phyloP scores from a whole-genome alignment of 371 early-diverging fungal species.

The Mortierella sp. region DNA sequence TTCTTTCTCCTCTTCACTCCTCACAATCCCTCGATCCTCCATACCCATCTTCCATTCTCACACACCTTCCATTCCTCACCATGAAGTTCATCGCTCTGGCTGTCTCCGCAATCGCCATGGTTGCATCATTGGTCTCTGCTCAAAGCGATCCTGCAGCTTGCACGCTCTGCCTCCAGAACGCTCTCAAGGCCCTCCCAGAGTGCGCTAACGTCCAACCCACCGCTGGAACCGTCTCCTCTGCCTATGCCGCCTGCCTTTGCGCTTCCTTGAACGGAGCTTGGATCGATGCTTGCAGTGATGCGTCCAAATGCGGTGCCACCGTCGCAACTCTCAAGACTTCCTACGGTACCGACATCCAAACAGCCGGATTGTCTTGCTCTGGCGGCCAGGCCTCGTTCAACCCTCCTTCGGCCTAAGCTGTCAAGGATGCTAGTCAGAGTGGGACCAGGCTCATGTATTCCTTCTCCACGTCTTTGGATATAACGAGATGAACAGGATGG shows the following conservation, averaged over 20 bases:
- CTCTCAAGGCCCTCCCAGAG: slow-evolving; percentile 32
- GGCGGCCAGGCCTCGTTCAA: slow-evolving; percentile 11
- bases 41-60: neutral
- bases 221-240: slow-evolving; percentile 17
- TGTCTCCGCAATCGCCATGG: slow-evolving; percentile 1
- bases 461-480: neutral
- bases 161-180: slow-evolving; percentile 29
- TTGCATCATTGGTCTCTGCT: slow-evolving; percentile 26
- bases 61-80: neutral
- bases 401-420: slow-evolving; percentile 11
- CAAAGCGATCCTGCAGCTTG: slow-evolving; percentile 29
- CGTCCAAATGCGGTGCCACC: slow-evolving; percentile 18
- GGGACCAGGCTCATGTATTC: too few species aligned
- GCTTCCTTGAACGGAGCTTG: slow-evolving; percentile 31
- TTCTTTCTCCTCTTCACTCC: neutral
- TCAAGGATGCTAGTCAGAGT: too few species aligned
- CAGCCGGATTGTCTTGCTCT: slow-evolving; percentile 26
- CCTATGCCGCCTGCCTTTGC: slow-evolving; percentile 45
- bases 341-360: slow-evolving; percentile 21
- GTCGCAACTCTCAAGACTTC: slow-evolving; percentile 12
- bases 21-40: neutral
- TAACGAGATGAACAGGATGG: too few species aligned
- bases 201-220: slow-evolving; percentile 17
- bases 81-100: slow-evolving; percentile 34
- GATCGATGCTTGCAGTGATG: slow-evolving; percentile 28